These are phyloP conservation scores for Planoprotostelium fungivorum DNA, from an alignment of 78 protist genomes.

Conservation along the genomic window DNA sequence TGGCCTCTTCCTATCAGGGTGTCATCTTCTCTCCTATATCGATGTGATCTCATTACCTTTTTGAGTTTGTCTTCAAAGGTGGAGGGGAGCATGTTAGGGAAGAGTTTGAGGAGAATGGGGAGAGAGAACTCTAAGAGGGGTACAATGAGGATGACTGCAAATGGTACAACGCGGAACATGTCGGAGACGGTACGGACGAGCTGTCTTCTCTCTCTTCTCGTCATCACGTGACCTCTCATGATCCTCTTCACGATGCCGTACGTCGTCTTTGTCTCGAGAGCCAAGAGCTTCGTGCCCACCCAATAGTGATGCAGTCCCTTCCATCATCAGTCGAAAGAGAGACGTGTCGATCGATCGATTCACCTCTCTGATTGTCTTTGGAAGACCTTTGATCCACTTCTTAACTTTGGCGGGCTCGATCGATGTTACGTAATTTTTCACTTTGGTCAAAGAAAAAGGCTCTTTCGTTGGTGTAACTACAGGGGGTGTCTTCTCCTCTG, in stretches of 20 bases:
- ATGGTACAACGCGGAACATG: constrained; percentile 53
- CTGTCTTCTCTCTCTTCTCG: constrained; percentile 46
- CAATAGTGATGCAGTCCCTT: constrained; percentile 28
- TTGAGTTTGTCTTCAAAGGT: constrained; percentile 35
- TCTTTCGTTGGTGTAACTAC: neutral
- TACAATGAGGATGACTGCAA: constrained; percentile 36
- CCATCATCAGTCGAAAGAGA: neutral
- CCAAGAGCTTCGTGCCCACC: constrained; percentile 51
- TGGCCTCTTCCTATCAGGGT: constrained; percentile 30
- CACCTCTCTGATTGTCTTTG: neutral
- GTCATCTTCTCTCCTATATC: neutral
- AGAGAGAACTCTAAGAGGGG: constrained; percentile 63
- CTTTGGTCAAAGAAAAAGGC: neutral
- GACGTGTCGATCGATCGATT: neutral
- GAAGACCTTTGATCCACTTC: neutral
- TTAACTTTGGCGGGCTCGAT: neutral
- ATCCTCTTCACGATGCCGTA: constrained; percentile 24
- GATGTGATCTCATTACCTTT: neutral
- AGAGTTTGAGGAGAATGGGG: constrained; percentile 36
- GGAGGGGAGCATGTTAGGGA: constrained; percentile 61
- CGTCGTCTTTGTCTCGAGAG: constrained; percentile 28
- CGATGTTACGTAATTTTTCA: neutral
- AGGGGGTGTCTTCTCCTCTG: neutral
- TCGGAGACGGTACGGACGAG: constrained; percentile 44
- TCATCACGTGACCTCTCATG: constrained; percentile 34